A percentile compares a stretch with the other conserved stretches of the same genome.
These are phyloP conservation scores for Xylaria sp. DNA, from an alignment of 2,329 filamentous ascomycete genomes.

Conservation along the genomic window DNA sequence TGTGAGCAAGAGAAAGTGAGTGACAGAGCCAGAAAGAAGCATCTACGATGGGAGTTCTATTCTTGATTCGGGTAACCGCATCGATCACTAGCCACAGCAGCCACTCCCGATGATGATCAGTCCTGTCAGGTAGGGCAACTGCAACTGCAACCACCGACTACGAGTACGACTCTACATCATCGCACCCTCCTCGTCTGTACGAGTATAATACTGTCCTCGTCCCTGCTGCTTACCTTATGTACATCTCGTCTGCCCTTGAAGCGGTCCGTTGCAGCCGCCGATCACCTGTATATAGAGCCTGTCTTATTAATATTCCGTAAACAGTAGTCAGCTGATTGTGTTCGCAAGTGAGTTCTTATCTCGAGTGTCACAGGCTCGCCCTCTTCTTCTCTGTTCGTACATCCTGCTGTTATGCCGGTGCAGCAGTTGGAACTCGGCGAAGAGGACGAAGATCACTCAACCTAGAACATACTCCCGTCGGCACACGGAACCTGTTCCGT, in stretches of 20 bases:
- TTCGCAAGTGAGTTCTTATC: background rate
- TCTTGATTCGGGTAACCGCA: background rate
- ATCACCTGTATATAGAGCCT: no score
- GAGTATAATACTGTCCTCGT: no score
- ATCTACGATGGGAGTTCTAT: background rate
- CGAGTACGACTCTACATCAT: no score
- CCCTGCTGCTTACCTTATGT: no score
- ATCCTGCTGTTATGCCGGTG: background rate
- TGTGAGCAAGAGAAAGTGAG: no score
- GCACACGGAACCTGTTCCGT: background rate
- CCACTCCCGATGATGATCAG: background rate
- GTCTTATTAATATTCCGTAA: background rate
- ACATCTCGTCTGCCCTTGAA: no score
- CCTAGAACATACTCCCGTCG: background rate
- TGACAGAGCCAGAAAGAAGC: no score
- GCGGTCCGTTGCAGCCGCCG: no score
- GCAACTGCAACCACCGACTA: no score
- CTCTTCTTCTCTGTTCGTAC: no score
- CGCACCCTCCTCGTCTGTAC: no score
- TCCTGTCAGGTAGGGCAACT: background rate
- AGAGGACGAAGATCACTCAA: background rate
- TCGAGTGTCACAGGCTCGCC: no score
- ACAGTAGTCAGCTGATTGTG: background rate
- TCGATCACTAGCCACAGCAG: background rate
- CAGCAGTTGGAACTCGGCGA: background rate